Evolutionary conservation across 2,329 filamentous ascomycete genomes (phyloP), one percentile per base, ranked within the genome.

Genomic region (Cercospora nicotianae): DNA sequence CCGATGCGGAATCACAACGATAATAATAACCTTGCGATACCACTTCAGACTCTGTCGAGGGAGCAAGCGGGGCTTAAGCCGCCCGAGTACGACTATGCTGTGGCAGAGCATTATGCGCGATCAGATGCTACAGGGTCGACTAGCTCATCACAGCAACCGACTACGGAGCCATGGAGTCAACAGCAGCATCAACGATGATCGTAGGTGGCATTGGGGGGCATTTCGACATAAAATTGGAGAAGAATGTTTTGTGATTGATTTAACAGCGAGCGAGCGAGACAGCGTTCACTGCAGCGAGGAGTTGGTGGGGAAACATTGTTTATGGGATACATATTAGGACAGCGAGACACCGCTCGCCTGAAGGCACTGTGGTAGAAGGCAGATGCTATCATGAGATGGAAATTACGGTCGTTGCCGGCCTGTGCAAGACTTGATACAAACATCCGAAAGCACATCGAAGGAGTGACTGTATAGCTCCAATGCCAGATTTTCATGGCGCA

Each of bases 1-100:
- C 55, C 55, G 16, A 59, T 36, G 55, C 28, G 55, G 48, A 55
- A 55, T 55, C 23, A 55, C 48, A 55, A 16, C 10, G 55, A 59
- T 13, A 13, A 36, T 4, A 66, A 70, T n/a, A 59, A 48, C 16
- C 30, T 60, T 8, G 39, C 78, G 8, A 74, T 82, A 42, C 82
- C 82, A 3, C 69, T 81, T 61, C 77, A 79, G 59, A 77, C 80
- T 1, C 71, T 83, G 8, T 75, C 75, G 28, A 75, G 80, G 60
- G 76, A 80, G 16, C 73, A 75, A 9, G 72, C 73, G 10, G 78
- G 79, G 16, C 68, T 78, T 36, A 80, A 80, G 69, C 81, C 79
- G 53, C 82, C 82, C 1, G 79, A 79, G n/a, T 84, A 83, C 26
- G 62, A 59, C 18, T 23, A 55, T 42, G 61, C 61, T 36, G 31